Evolutionary conservation across 2,329 filamentous ascomycete species (phyloP).

Genomic region (Alternaria infectoria): DNA sequence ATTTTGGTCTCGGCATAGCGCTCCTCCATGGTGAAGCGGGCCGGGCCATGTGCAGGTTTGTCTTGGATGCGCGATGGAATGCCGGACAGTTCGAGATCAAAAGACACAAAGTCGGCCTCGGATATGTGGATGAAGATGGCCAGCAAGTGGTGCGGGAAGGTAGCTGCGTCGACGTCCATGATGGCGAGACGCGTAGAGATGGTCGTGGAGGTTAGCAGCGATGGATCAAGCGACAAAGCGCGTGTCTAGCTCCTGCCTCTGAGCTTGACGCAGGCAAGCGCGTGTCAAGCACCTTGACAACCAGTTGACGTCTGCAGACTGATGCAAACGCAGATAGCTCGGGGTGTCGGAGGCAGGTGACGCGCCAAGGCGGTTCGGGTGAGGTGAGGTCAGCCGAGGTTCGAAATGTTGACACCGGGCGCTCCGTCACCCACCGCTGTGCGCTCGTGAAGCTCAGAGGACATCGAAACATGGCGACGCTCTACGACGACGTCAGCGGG

Average conservation of each 20-base stretch:
- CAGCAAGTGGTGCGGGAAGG: conserved; percentile 60
- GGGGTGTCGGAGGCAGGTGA: conserved; percentile 9
- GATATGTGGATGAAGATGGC: conserved; percentile 64
- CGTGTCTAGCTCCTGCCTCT: conserved; percentile 11
- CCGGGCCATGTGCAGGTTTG: conserved; percentile 38
- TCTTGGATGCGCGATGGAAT: conserved; percentile 56
- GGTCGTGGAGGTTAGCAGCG: conserved; percentile 24
- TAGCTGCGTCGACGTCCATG: conserved; percentile 64
- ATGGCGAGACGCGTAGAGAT: background rate
- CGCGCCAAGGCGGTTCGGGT: conserved; percentile 19
- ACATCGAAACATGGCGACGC: conserved; percentile 49
- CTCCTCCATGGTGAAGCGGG: conserved; percentile 62
- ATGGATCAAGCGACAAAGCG: conserved; percentile 12
- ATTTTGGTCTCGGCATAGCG: conserved; percentile 66
- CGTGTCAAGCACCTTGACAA: conserved; percentile 11
- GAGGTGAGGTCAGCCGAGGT: conserved; percentile 23
- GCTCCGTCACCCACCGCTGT: conserved; percentile 15
- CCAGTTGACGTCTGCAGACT: background rate
- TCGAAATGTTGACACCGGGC: conserved; percentile 23
- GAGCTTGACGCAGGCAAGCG: conserved; percentile 8
- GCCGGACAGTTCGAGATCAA: conserved; percentile 72
- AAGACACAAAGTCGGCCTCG: conserved; percentile 65
- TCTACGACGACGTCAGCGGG: conserved; percentile 59
- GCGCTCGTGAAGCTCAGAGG: conserved; percentile 8
- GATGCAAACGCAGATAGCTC: background rate